A percentile compares a stretch with the other conserved stretches of the same genome.
Evolutionary conservation across 225 moss, liverwort and hornwort genomes (phyloP).

Genomic region (Takakia lepidozioides): DNA sequence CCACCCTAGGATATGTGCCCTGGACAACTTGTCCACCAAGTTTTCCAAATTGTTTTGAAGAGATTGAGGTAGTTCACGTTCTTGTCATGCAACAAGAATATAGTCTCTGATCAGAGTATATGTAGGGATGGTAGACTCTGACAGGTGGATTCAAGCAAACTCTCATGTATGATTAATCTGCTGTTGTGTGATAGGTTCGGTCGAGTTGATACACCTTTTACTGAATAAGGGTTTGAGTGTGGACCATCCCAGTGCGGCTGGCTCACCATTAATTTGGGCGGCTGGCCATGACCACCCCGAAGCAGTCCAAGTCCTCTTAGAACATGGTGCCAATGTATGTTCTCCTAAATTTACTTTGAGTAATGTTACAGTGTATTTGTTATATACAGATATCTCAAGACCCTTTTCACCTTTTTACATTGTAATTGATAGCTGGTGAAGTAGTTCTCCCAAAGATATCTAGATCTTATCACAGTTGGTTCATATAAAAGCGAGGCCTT

Average conservation of each 20-base stretch:
- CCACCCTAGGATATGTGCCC: too few relatives aligned
- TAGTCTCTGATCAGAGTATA: too few relatives aligned
- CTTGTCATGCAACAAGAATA: too few relatives aligned
- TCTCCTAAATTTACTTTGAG: neutral
- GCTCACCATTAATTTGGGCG: constrained; percentile 93
- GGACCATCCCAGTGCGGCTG: constrained; percentile 71
- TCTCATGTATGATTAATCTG: too few relatives aligned
- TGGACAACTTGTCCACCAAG: too few relatives aligned
- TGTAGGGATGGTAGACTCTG: too few relatives aligned
- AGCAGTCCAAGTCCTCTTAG: constrained; percentile 65
- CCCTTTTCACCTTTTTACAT: neutral
- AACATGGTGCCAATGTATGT: constrained; percentile 71
- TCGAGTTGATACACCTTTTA: constrained; percentile 66
- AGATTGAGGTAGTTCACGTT: too few relatives aligned
- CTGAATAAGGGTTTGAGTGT: constrained; percentile 78
- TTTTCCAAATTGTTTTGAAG: too few relatives aligned
- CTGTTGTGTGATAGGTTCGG: constrained; percentile 37
- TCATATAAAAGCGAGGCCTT: too few relatives aligned
- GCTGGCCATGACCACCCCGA: constrained; percentile 80
- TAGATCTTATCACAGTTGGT: too few relatives aligned
- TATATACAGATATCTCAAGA: neutral
- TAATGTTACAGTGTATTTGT: neutral
- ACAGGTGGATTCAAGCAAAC: too few relatives aligned
- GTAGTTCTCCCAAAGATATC: constrained; percentile 5
- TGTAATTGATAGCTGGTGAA: neutral